phyloP scores from a whole-genome alignment of 2,329 filamentous ascomycete species.

The Fusarium odoratissimum region DNA sequence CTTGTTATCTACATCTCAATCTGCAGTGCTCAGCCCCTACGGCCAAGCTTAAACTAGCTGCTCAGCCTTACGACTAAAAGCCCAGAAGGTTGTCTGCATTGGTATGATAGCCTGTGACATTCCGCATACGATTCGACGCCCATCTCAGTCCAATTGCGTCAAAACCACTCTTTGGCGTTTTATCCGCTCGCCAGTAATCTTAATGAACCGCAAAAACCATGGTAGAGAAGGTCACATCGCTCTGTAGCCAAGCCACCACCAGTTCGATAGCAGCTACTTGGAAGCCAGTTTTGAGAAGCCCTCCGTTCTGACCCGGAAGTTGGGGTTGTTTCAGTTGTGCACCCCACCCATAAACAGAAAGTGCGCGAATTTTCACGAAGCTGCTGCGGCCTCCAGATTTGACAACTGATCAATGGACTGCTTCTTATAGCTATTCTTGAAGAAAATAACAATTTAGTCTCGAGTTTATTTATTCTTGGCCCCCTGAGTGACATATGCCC shows the following conservation, averaged over 20 bases:
- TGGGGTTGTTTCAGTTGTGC: rapidly evolving
- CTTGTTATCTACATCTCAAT: not conserved
- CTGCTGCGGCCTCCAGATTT: not conserved
- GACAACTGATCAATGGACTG: not conserved
- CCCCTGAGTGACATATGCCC: rapidly evolving
- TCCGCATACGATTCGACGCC: not conserved
- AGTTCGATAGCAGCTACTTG: not conserved
- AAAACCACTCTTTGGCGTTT: too few species aligned
- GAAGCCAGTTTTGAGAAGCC: not conserved
- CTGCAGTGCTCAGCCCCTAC: not conserved
- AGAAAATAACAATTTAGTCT: rapidly evolving
- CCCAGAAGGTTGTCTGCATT: rapidly evolving
- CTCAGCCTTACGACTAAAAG: not conserved
- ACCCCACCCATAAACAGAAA: not conserved
- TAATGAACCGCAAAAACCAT: rapidly evolving
- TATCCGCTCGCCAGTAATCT: not conserved
- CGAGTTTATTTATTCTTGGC: not conserved
- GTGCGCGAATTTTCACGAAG: rapidly evolving
- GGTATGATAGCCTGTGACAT: not conserved
- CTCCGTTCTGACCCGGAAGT: not conserved
- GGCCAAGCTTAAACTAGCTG: too few species aligned
- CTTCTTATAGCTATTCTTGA: rapidly evolving
- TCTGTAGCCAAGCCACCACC: not conserved
- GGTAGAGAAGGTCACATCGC: not conserved
- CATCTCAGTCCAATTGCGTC: not conserved